A percentile compares a stretch with the other conserved stretches of the same genome.
These are phyloP conservation scores for Reticulascus tulasneorum DNA, from an alignment of 2,329 filamentous ascomycete species.

Conservation along the genomic window DNA sequence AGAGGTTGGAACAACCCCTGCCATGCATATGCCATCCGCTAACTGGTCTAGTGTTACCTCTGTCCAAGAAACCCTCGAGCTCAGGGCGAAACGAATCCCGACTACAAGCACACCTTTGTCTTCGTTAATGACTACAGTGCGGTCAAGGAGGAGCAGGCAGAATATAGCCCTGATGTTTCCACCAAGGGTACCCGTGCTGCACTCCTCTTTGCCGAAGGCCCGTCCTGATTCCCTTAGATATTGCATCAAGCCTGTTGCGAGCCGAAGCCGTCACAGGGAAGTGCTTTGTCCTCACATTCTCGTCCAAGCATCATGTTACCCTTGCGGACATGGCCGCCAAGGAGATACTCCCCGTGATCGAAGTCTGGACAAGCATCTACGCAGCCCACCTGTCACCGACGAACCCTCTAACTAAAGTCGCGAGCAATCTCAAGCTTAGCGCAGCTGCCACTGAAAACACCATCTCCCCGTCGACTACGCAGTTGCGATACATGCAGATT, in stretches of 20 bases:
- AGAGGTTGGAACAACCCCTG: slow-evolving; percentile 31
- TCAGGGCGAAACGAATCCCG: slow-evolving; percentile 79
- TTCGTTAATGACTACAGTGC: slow-evolving; percentile 98
- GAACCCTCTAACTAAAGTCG: slow-evolving; percentile 53
- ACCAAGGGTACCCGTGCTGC: slow-evolving; percentile 25
- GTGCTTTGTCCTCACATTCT: slow-evolving; percentile 97
- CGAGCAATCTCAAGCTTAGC: slow-evolving; percentile 35
- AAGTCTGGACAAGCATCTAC: slow-evolving; percentile 92
- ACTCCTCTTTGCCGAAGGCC: not conserved
- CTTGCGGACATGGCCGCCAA: slow-evolving; percentile 78
- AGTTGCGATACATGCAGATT: slow-evolving; percentile 97
- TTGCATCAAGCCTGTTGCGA: slow-evolving; percentile 72
- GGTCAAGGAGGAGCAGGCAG: slow-evolving; percentile 86
- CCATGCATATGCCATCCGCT: not conserved
- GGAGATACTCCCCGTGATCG: slow-evolving; percentile 77
- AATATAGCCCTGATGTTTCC: slow-evolving; percentile 54
- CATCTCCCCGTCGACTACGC: slow-evolving; percentile 57
- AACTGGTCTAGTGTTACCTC: slow-evolving; percentile 71
- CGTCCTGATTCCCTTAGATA: slow-evolving; percentile 41
- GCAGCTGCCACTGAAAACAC: slow-evolving; percentile 30
- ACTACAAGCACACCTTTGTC: slow-evolving; percentile 82
- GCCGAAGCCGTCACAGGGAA: slow-evolving; percentile 87
- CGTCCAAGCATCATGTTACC: slow-evolving; percentile 83
- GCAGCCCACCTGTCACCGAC: slow-evolving; percentile 70
- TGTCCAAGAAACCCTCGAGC: slow-evolving; percentile 90